These are phyloP conservation scores for Claviceps humidiphila DNA, from an alignment of 2,329 filamentous ascomycete genomes.

Conservation along the genomic window DNA sequence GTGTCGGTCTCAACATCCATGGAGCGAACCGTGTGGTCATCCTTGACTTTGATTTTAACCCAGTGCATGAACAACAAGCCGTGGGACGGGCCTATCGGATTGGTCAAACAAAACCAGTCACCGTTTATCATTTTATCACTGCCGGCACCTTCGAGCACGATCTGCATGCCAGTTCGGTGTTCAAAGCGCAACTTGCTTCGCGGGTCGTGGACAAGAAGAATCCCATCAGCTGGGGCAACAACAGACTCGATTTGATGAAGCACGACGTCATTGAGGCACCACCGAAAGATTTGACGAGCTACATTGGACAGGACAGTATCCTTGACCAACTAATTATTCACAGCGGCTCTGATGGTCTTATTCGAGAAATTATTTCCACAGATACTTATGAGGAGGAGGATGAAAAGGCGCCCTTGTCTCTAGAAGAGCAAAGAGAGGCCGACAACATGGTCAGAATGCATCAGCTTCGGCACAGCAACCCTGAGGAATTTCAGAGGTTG, in stretches of 20 bases:
- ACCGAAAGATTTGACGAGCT: conserved; percentile 37
- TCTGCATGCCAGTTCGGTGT: conserved; percentile 60
- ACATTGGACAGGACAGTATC: conserved; percentile 49
- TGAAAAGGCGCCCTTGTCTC: conserved; percentile 37
- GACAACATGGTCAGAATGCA: conserved; percentile 24
- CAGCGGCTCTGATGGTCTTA: conserved; percentile 16
- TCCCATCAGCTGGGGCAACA: conserved; percentile 49
- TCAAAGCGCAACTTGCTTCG: conserved; percentile 68
- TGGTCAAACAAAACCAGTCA: conserved; percentile 68
- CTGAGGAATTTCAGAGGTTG: conserved; percentile 16
- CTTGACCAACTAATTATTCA: conserved; percentile 35
- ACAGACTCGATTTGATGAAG: too few species aligned
- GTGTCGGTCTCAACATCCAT: conserved; percentile 70
- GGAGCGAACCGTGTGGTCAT: conserved; percentile 79
- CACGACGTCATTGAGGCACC: conserved; percentile 36
- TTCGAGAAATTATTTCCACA: conserved; percentile 49
- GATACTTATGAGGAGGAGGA: conserved; percentile 64
- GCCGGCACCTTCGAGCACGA: conserved; percentile 70
- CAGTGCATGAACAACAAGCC: conserved; percentile 71
- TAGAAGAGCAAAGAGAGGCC: conserved; percentile 46
- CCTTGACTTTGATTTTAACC: conserved; percentile 73
- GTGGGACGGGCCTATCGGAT: conserved; percentile 77
- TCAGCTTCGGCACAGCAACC: conserved; percentile 19
- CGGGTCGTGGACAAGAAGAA: conserved; percentile 78
- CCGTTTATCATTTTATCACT: conserved; percentile 68